These are phyloP conservation scores for Neopestalotiopsis sp. DNA, from an alignment of 2,329 filamentous ascomycete genomes.

Conservation along the genomic window DNA sequence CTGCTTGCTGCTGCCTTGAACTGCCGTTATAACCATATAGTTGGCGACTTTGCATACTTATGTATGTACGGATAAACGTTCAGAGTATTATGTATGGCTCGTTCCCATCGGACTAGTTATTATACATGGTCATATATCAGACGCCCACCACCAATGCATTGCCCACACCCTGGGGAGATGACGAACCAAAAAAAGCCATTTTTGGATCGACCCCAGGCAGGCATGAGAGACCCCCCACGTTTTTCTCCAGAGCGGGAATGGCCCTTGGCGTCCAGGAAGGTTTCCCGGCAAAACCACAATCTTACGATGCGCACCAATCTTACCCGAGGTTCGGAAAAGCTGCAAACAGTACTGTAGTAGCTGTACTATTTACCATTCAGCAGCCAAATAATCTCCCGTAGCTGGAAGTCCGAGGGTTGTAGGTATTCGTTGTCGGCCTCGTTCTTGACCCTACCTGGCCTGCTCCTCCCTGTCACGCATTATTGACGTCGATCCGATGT, in stretches of 20 bases:
- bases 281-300: conserved; percentile 10
- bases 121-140: no score
- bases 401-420: not conserved
- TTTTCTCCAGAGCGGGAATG: conserved; percentile 9
- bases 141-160: no score
- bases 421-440: not conserved
- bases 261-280: conserved; percentile 8
- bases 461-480: not conserved
- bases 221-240: conserved; percentile 9
- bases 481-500: not conserved
- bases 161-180: no score
- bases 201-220: conserved; percentile 6
- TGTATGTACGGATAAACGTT: not conserved
- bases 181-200: conserved; percentile 9
- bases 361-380: not conserved
- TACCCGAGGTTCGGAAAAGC: conserved; percentile 3
- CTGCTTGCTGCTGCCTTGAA: not conserved
- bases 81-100: not conserved
- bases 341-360: not conserved
- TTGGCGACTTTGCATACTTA: not conserved
- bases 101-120: not conserved
- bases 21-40: not conserved
- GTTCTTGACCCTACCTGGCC: not conserved
- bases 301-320: conserved; percentile 13
- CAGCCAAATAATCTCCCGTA: not conserved